Evolutionary conservation across 371 early-diverging fungal genomes (phyloP).

Genomic region (Mortierella sp.): DNA sequence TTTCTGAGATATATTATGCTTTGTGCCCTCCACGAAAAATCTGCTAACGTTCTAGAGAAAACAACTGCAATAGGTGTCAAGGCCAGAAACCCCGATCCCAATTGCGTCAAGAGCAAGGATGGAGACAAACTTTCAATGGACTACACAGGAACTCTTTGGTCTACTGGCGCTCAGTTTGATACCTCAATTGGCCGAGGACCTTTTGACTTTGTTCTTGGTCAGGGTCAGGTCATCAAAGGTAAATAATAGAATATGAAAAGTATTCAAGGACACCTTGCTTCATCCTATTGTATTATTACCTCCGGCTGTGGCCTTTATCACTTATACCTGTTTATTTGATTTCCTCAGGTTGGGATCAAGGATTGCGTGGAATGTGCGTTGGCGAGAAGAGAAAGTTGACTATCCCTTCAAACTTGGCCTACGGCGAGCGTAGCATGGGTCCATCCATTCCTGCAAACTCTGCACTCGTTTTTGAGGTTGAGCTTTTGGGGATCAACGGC

Average conservation of each 20-base stretch:
- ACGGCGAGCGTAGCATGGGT: constrained; percentile 39
- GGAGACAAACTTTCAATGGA: constrained; percentile 65
- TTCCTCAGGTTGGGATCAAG: constrained; percentile 69
- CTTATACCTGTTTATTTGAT: background rate
- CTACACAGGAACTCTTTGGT: constrained; percentile 64
- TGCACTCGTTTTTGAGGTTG: constrained; percentile 54
- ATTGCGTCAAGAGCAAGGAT: constrained; percentile 50
- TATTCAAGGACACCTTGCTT: background rate
- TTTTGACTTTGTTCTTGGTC: constrained; percentile 68
- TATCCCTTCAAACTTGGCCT: constrained; percentile 66
- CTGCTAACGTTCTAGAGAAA: background rate
- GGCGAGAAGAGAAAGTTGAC: constrained; percentile 74
- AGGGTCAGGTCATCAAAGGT: constrained; percentile 56
- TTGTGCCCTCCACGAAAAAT: background rate
- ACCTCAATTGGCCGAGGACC: constrained; percentile 63
- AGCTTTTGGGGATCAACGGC: constrained; percentile 52
- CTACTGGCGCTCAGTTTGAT: constrained; percentile 66
- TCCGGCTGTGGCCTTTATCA: background rate
- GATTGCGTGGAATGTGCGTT: constrained; percentile 74
- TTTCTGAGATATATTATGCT: background rate
- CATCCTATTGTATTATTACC: background rate
- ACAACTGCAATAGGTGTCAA: constrained; percentile 31
- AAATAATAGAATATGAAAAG: background rate
- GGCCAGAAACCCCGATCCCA: constrained; percentile 56
- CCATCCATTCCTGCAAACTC: constrained; percentile 43